A percentile compares a stretch with the other conserved stretches of the same genome.
phyloP scores from a whole-genome alignment of 2,329 filamentous ascomycete species.

The Graphiopsis chlorocephala region DNA sequence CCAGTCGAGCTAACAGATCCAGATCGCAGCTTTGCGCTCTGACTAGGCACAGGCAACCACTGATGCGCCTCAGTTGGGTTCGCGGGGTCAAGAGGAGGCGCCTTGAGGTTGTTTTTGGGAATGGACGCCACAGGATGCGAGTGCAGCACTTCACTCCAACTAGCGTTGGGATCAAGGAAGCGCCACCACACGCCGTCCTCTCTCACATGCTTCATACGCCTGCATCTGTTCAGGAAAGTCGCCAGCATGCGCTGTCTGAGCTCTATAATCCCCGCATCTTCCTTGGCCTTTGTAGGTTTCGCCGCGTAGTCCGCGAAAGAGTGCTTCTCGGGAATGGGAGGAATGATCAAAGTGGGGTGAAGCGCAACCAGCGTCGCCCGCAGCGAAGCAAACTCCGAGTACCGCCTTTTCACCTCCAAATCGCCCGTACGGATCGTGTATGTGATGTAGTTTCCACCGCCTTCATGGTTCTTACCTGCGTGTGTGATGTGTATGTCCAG shows the following conservation, averaged over 20 bases:
- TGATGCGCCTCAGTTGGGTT: slow-evolving; percentile 84
- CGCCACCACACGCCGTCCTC: slow-evolving; percentile 97
- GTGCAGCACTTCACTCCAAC: slow-evolving; percentile 93
- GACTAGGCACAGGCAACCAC: slow-evolving; percentile 80
- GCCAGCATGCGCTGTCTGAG: slow-evolving; percentile 93
- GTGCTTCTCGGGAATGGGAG: slow-evolving; percentile 97
- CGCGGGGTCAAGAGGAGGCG: slow-evolving; percentile 91
- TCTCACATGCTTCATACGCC: slow-evolving; percentile 85
- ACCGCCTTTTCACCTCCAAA: slow-evolving; percentile 88
- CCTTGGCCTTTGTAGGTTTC: slow-evolving; percentile 95
- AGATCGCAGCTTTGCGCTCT: slow-evolving; percentile 79
- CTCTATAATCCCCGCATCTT: slow-evolving; percentile 95
- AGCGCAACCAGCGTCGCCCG: slow-evolving; percentile 84
- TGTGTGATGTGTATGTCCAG: slow-evolving; percentile 88
- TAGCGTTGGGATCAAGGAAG: slow-evolving; percentile 95
- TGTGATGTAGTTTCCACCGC: slow-evolving; percentile 88
- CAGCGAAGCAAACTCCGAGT: slow-evolving; percentile 93
- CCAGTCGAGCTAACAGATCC: slow-evolving; percentile 48
- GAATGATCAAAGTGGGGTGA: slow-evolving; percentile 92
- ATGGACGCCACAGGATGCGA: slow-evolving; percentile 87
- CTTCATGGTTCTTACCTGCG: slow-evolving; percentile 91
- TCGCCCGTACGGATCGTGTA: slow-evolving; percentile 96
- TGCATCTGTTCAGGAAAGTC: slow-evolving; percentile 91
- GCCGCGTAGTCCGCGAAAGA: slow-evolving; percentile 98
- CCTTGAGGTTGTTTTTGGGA: slow-evolving; percentile 90